phyloP scores from a whole-genome alignment of 2,329 filamentous ascomycete genomes.

The Conoideocrella luteorostrata region DNA sequence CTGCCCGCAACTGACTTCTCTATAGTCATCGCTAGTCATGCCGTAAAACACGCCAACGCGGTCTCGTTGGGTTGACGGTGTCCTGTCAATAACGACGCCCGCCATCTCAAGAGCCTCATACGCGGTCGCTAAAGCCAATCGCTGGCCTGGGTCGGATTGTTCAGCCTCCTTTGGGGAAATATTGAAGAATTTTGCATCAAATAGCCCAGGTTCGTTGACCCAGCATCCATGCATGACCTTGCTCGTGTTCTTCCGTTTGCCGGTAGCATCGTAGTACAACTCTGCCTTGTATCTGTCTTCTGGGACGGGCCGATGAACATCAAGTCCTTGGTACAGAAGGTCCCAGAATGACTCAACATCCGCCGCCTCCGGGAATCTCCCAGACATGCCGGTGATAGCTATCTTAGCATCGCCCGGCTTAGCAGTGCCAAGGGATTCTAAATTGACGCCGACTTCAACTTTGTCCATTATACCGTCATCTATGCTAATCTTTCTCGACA shows the following conservation, averaged over 20 bases:
- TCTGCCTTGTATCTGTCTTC: slow-evolving; percentile 61
- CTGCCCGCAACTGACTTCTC: slow-evolving; percentile 67
- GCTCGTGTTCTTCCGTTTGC: slow-evolving; percentile 61
- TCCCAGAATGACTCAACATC: no score
- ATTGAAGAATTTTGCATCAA: slow-evolving; percentile 75
- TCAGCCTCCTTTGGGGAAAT: slow-evolving; percentile 74
- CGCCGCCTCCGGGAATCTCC: slow-evolving; percentile 39
- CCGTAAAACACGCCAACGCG: slow-evolving; percentile 69
- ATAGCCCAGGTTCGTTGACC: slow-evolving; percentile 63
- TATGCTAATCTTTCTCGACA: no score
- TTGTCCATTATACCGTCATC: no score
- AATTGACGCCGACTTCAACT: no score
- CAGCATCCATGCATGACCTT: slow-evolving; percentile 66
- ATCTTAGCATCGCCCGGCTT: no score
- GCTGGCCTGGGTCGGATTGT: slow-evolving; percentile 70
- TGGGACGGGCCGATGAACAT: slow-evolving; percentile 59
- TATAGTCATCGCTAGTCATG: slow-evolving; percentile 70
- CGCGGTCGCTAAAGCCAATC: slow-evolving; percentile 65
- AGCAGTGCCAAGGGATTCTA: no score
- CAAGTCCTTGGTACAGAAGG: slow-evolving; percentile 56
- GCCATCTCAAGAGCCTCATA: slow-evolving; percentile 77
- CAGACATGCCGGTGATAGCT: slow-evolving; percentile 65
- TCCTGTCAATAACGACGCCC: slow-evolving; percentile 45
- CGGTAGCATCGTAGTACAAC: slow-evolving; percentile 60
- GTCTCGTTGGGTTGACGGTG: slow-evolving; percentile 54